Base-by-base conservation (phyloP, 2,329 filamentous ascomycete species). In the Verticillium tricorpus region DNA sequence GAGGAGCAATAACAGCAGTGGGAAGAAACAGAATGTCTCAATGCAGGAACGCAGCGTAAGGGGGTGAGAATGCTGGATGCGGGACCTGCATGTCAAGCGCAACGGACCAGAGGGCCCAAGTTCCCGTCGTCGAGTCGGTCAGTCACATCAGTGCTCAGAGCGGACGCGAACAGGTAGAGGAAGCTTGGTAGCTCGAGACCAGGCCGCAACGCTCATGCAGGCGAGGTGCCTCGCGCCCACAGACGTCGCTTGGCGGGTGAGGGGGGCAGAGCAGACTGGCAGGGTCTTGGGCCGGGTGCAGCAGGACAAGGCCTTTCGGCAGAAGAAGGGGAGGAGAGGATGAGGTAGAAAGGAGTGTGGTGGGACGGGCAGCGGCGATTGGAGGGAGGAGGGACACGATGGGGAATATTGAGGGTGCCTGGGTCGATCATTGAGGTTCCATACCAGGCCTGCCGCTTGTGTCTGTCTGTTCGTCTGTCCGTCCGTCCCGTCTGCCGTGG, bases 21-120 rank as follows among this genome's bases (percentile, higher is more conserved):
- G 60, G 62, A 66, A 64, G 60, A 67, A 68, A 57, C 63, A 70
- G 69, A 73, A 69, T 76, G 75, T 77, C 74, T 77, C 69, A 73
- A 75, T 67, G 68, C 68, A 73, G 73, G 74, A 76, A 76, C 73
- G 73, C 69, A 34, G 62, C 40, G 50, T 56, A 59, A 45, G 54
- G 54, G 54, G 31, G 25, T n/a, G 31, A 56, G 54, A 34, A 56
- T 56, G 52, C 25, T 34, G 31, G 12, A 31, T 32, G 54, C 54
- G 31, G 54, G 54, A 56, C 25, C 54, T 56, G 54, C 54, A 56
- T 56, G 54, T 34, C 54, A 31, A 56, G 54, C 25, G 40, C 40
- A 50, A 50, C 40, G 19, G n/a, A 22, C 22, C 40, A 50, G n/a
- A 50, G 40, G 40, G 40, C 40, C 40, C 40, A 50, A 50, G 40